A percentile compares a stretch with the other conserved stretches of the same genome.
Conservation (phyloP, 1,284 basidiomycete genomes). For the Trametes versicolor region DNA sequence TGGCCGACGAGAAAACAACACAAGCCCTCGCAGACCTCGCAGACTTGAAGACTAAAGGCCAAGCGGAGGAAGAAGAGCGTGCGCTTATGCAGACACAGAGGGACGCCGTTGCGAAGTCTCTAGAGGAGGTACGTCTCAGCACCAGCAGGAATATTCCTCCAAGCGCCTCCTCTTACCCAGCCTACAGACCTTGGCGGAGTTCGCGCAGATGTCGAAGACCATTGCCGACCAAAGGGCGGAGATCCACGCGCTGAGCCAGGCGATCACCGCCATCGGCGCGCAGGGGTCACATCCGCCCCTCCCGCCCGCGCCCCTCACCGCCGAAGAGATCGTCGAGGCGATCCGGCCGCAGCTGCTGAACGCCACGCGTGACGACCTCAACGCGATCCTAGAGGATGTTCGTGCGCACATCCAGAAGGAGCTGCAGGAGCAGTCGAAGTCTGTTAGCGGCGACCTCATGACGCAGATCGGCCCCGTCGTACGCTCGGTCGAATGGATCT, state of each 20-base stretch:
- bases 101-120: constrained; percentile 33
- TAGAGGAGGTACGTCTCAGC: constrained; percentile 40
- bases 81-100: constrained; percentile 38
- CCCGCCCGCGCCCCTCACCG: constrained; percentile 44
- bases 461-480: constrained; percentile 48
- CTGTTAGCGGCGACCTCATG: constrained; percentile 51
- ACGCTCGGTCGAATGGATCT: constrained; percentile 40
- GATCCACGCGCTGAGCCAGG: constrained; percentile 52
- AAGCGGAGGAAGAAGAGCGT: constrained; percentile 42
- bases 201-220: constrained; percentile 23
- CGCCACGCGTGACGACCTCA: constrained; percentile 50
- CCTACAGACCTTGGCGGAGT: constrained; percentile 43
- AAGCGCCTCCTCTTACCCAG: too few species aligned
- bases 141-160: too few species aligned
- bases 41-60: constrained; percentile 46
- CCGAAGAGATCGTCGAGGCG: constrained; percentile 53
- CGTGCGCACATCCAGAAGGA: constrained; percentile 50
- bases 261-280: constrained; percentile 50
- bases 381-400: constrained; percentile 48
- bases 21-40: constrained; percentile 51
- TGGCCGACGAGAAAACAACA: constrained; percentile 2
- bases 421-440: constrained; percentile 48
- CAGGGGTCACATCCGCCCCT: constrained; percentile 41
- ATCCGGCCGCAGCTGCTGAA: constrained; percentile 52
- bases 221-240: constrained; percentile 30